Conservation (phyloP, 1,284 basidiomycete species). For the Rhodotorula sp. region DNA sequence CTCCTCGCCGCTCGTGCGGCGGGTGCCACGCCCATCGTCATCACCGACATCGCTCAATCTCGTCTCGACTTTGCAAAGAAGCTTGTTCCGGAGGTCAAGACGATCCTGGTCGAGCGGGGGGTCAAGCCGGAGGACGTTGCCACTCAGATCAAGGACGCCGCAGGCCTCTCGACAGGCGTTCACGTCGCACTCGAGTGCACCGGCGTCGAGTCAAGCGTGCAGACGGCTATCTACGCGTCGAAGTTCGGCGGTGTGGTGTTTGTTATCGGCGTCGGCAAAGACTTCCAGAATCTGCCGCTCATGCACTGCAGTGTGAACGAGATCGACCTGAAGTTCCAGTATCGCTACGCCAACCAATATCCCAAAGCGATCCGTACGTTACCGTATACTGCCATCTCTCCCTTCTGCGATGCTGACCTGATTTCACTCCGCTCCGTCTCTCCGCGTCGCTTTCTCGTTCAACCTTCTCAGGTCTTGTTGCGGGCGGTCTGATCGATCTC, state of each 20-base stretch:
- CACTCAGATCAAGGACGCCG: slow-evolving; percentile 47
- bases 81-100: slow-evolving; percentile 54
- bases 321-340: slow-evolving; percentile 54
- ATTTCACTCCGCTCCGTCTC: not conserved
- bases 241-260: slow-evolving; percentile 10
- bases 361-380: slow-evolving; percentile 28
- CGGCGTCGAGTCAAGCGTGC: slow-evolving; percentile 82
- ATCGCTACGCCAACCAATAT: slow-evolving; percentile 22
- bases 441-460: not conserved
- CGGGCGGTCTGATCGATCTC: slow-evolving; percentile 75
- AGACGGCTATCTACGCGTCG: slow-evolving; percentile 65
- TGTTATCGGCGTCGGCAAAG: slow-evolving; percentile 57
- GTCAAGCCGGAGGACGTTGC: slow-evolving; percentile 47
- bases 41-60: slow-evolving; percentile 55
- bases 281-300: slow-evolving; percentile 40
- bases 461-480: slow-evolving; percentile 57
- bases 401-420: not conserved
- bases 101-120: slow-evolving; percentile 48
- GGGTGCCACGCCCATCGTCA: slow-evolving; percentile 57
- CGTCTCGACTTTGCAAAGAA: slow-evolving; percentile 56
- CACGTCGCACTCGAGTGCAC: slow-evolving; percentile 69
- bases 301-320: slow-evolving; percentile 53
- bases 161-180: slow-evolving; percentile 44
- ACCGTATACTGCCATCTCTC: no score
- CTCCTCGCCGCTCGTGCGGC: slow-evolving; percentile 56